Evolutionary conservation across 2,329 filamentous ascomycete species (phyloP).

Genomic region (Thielaviopsis ethacetica): DNA sequence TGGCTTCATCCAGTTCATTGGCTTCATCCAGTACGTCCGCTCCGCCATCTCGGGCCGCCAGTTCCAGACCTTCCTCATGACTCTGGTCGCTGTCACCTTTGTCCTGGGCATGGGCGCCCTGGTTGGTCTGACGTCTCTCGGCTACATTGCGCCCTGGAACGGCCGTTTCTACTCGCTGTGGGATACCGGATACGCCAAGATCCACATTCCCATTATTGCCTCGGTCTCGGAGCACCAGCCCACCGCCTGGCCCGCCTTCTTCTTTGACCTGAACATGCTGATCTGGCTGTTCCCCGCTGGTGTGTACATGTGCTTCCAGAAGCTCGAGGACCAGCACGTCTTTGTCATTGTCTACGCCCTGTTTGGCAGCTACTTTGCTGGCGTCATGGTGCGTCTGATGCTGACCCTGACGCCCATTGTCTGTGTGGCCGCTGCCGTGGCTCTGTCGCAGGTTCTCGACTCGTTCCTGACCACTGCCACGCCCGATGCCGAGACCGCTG

Average conservation of each 20-base stretch:
- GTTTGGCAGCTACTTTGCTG: slow-evolving; percentile 92
- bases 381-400: slow-evolving; percentile 99
- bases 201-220: slow-evolving; percentile 97
- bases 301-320: slow-evolving; percentile 95
- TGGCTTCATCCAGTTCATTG: slow-evolving; percentile 84
- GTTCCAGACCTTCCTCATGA: slow-evolving; percentile 77
- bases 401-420: slow-evolving; percentile 91
- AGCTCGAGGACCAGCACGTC: slow-evolving; percentile 87
- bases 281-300: slow-evolving; percentile 99
- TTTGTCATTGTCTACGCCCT: slow-evolving; percentile 97
- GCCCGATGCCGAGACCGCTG: slow-evolving; percentile 32
- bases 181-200: slow-evolving; percentile 98
- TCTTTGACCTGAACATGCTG: slow-evolving; percentile 95
- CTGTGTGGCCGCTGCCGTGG: slow-evolving; percentile 82
- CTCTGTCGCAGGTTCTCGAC: slow-evolving; percentile 74
- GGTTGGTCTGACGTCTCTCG: slow-evolving; percentile 73
- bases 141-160: slow-evolving; percentile 92
- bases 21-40: slow-evolving; percentile 79
- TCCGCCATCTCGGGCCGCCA: slow-evolving; percentile 81
- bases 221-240: slow-evolving; percentile 99
- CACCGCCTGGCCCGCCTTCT: slow-evolving; percentile 97
- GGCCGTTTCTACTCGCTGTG: slow-evolving; percentile 98
- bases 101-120: slow-evolving; percentile 56
- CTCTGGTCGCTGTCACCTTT: slow-evolving; percentile 60
- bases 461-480: slow-evolving; percentile 57